A percentile compares a stretch with the other conserved stretches of the same genome.
phyloP scores from a whole-genome alignment of 2,329 filamentous ascomycete species.

The Neopestalotiopsis sp. region DNA sequence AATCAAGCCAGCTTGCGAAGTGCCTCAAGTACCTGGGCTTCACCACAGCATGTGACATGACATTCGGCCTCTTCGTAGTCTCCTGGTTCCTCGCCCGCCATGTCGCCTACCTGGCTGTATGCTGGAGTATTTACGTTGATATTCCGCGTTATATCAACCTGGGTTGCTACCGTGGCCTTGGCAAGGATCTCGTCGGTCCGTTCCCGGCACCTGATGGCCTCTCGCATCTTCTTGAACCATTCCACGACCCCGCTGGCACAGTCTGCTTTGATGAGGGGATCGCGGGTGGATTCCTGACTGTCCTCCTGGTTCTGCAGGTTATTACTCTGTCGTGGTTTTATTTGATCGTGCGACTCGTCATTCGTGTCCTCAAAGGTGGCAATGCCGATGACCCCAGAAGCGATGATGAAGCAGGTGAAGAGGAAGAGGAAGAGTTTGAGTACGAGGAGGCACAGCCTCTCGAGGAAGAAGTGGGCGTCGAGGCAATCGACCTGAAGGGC shows the following conservation, averaged over 20 bases:
- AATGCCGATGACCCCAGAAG: slow-evolving; percentile 86
- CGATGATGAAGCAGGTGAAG: slow-evolving; percentile 79
- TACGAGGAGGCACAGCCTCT: slow-evolving; percentile 63
- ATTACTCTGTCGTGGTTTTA: slow-evolving; percentile 88
- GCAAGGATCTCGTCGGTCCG: slow-evolving; percentile 60
- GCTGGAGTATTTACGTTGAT: slow-evolving; percentile 80
- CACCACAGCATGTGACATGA: slow-evolving; percentile 76
- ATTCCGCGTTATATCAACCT: slow-evolving; percentile 65
- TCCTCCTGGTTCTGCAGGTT: slow-evolving; percentile 78
- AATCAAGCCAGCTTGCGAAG: slow-evolving; percentile 76
- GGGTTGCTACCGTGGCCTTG: slow-evolving; percentile 73
- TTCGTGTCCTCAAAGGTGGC: slow-evolving; percentile 77
- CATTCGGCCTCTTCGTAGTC: slow-evolving; percentile 85
- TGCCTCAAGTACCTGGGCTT: slow-evolving; percentile 89
- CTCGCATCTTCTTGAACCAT: slow-evolving; percentile 74
- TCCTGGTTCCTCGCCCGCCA: slow-evolving; percentile 87
- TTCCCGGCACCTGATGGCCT: slow-evolving; percentile 57
- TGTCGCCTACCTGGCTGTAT: slow-evolving; percentile 77
- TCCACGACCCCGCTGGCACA: slow-evolving; percentile 71
- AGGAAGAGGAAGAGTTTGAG: slow-evolving; percentile 58
- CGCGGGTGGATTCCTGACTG: slow-evolving; percentile 76
- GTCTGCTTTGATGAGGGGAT: slow-evolving; percentile 82
- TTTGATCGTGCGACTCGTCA: slow-evolving; percentile 85
- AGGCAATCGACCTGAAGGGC: slow-evolving; percentile 70
- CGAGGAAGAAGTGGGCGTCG: slow-evolving; percentile 79